Base-by-base conservation (phyloP, 352 stramenopile species). In the Plasmopara viticola region DNA sequence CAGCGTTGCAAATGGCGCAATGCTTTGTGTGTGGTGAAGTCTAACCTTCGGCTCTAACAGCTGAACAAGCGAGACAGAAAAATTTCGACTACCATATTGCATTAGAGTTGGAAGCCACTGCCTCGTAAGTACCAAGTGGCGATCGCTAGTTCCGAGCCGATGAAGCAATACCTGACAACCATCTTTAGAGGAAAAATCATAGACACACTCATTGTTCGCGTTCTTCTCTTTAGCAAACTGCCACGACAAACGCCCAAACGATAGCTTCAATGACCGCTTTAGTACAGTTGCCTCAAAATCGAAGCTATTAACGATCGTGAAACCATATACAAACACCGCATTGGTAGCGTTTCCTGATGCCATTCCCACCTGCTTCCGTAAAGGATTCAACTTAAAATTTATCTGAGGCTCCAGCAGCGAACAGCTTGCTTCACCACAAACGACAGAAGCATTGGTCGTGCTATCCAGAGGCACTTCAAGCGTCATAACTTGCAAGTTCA, bases 211-310 rank as follows among this genome's bases (percentile, higher is more conserved):
- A 35, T 15, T 41, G 25, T 66, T 41, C 9, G 47, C 43, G 39
- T 66, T 25, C 20, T 25, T 25, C 3, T 25, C 42, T 18, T 53
- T 33, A 15, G 68, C 54, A 37, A 67, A 73, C 25, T 31, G 59
- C 73, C 73, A 84, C 9, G 60, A 68, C 12, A 84, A 44, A 17
- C 64, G 72, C 4, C 57, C 65, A 17, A 78, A 66, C 18, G 68
- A 71, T 17, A 79, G 34, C n/a, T 48, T 14, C 5, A 78, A 48
- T 12, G 48, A 62, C 9, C 62, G 56, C 9, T 34, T 54, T 17
- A 25, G 13, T 28, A 12, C 18, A 9, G 37, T 17, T 33, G 10
- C 9, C 1, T 57, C 52, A 15, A 25, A 39, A 12, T 53, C 42
- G 45, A 44, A 20, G 13, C 15, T 51, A 56, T 53, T 64, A 33